Evolutionary conservation across 805 yeast species (phyloP), one percentile per base, ranked within the genome.

Genomic region (Candida verbasci): DNA sequence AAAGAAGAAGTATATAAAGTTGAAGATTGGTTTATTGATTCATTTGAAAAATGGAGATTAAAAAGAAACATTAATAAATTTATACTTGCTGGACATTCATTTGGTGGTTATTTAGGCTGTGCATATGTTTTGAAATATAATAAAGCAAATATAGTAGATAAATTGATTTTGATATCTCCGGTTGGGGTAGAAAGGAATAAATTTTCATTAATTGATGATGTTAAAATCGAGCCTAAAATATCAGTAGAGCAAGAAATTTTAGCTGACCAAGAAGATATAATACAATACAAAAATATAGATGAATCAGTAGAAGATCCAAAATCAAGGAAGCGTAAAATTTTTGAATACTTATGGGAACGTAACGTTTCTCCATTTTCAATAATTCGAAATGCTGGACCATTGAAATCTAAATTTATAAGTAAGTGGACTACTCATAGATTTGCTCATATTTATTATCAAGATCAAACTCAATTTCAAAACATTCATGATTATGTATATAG

Each of bases 401-500:
- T 68, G 17, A 74, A 74, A 18, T 74, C 83, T 1, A 71, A 65
- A 40, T 25, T 72, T 18, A 62, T 77, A 9, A 66, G 78, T 3
- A 36, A 47, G 8, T 80, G 86, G 86, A 70, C 84, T 1, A 68
- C 63, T 8, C 56, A 47, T 39, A 52, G 71, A 32, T 71, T 54
- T 56, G 60, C 55, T 38, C 81, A 60, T 65, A 66, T 58, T 18
- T 59, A 61, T 47, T 41, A 48, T 23, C 31, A 52, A 23, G 56
- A 67, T 42, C 62, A 58, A 2, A 37, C 48, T 24, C 52, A 55
- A 33, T 65, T 57, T 41, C 55, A 66, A 45, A 60, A 61, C 43
- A 50, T 79, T 38, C 83, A 77, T 48, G 66, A 65, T 37, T 81
- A 80, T 49, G 66, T 76, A 17, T 73, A 77, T 46, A 62, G 75